Percentiles rank a stretch among this genome's conserved stretches.
phyloP scores from a whole-genome alignment of 2,329 filamentous ascomycete species.

The Lasiodiplodia citricola region DNA sequence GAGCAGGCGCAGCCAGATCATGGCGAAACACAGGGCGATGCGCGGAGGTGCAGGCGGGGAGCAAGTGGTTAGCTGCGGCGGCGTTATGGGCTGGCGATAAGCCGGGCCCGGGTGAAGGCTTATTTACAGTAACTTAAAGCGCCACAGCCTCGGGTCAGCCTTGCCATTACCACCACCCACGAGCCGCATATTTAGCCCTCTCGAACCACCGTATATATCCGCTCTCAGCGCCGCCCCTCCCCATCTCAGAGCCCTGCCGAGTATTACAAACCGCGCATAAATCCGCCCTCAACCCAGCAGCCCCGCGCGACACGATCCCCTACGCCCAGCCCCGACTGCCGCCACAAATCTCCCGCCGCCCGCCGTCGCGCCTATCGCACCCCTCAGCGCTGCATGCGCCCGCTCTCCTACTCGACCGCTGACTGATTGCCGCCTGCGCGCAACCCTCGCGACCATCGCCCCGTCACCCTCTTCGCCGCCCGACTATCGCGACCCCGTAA shows the following conservation, averaged over 20 bases:
- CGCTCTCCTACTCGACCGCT: neutral
- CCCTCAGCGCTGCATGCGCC: neutral
- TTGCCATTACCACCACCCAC: constrained; percentile 21
- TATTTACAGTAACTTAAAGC: neutral
- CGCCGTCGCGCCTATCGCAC: neutral
- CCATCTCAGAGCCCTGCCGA: neutral
- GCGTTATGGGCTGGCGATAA: constrained; percentile 16
- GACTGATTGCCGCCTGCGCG: neutral
- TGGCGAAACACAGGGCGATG: neutral
- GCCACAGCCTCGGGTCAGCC: constrained; percentile 22
- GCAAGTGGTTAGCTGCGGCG: neutral
- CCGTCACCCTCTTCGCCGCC: neutral
- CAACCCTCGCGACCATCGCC: neutral
- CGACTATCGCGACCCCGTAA: neutral
- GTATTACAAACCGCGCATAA: constrained; percentile 1
- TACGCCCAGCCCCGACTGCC: neutral
- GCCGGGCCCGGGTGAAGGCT: neutral
- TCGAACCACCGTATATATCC: constrained; percentile 13
- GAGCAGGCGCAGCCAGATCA: constrained; percentile 21
- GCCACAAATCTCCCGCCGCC: constrained; percentile 14
- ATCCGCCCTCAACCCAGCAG: neutral
- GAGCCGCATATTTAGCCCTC: constrained; percentile 20
- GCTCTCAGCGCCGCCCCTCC: neutral
- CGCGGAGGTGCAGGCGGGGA: neutral
- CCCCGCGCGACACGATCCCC: neutral